Evolutionary conservation across 176 grass and related monocot species (phyloP).

Genomic region (Tillandsia leiboldiana): DNA sequence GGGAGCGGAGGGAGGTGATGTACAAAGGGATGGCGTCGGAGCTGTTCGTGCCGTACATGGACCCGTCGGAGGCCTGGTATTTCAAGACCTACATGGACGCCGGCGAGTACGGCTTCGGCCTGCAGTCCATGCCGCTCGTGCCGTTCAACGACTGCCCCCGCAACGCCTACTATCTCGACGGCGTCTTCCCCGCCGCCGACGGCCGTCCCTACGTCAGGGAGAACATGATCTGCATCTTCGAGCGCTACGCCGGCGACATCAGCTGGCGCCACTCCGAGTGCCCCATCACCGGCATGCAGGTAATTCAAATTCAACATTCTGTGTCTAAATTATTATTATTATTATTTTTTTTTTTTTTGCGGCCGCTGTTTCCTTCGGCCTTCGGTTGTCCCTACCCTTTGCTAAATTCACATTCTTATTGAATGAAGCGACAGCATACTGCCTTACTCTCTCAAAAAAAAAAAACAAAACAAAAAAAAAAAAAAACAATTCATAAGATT

Average conservation of each 20-base stretch:
- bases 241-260: constrained; percentile 75
- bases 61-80: constrained; percentile 86
- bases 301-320: constrained; percentile 21
- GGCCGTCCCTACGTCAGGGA: constrained; percentile 56
- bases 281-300: constrained; percentile 83
- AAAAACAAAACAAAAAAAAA: too few species aligned
- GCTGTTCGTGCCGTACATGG: constrained; percentile 98
- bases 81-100: constrained; percentile 99
- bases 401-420: too few species aligned
- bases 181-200: constrained; percentile 63
- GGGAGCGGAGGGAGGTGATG: constrained; percentile 46
- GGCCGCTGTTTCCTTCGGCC: too few species aligned
- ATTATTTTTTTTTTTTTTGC: too few species aligned
- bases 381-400: too few species aligned
- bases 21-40: constrained; percentile 81
- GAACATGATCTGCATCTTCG: constrained; percentile 92
- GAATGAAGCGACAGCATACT: too few species aligned
- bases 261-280: constrained; percentile 82
- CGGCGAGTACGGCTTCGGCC: constrained; percentile 86
- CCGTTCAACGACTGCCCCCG: constrained; percentile 93
- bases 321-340: too few species aligned
- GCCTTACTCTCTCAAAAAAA: too few species aligned
- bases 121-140: constrained; percentile 77
- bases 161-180: constrained; percentile 65
- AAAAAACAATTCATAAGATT: too few species aligned